phyloP scores from a whole-genome alignment of 441 rosid species.

The Aquilaria agallochum region DNA sequence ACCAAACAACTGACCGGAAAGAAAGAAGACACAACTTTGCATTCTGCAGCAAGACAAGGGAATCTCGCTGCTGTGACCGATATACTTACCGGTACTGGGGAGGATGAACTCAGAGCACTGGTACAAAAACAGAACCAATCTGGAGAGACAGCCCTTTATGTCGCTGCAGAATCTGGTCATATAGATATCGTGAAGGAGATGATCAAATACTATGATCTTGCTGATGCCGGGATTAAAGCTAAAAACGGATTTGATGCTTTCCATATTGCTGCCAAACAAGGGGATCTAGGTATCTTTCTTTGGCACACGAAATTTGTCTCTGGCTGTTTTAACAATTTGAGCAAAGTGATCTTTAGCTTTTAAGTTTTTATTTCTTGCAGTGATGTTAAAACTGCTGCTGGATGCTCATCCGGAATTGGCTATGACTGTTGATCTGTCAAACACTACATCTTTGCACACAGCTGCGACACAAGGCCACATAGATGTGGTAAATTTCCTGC shows the following conservation, averaged over 20 bases:
- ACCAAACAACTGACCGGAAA: slow-evolving; percentile 79
- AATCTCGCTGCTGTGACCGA: slow-evolving; percentile 43
- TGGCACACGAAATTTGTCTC: background rate
- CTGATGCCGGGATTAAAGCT: slow-evolving; percentile 75
- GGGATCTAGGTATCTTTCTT: slow-evolving; percentile 56
- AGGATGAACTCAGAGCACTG: slow-evolving; percentile 38
- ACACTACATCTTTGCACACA: slow-evolving; percentile 81
- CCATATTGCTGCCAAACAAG: slow-evolving; percentile 96
- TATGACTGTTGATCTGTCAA: slow-evolving; percentile 79
- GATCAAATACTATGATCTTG: slow-evolving; percentile 70
- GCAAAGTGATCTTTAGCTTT: background rate
- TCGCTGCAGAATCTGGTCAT: slow-evolving; percentile 76
- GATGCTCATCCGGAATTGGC: slow-evolving; percentile 78
- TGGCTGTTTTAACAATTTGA: background rate
- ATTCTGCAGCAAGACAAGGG: slow-evolving; percentile 73
- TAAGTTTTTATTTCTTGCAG: slow-evolving; percentile 31
- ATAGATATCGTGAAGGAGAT: slow-evolving; percentile 70
- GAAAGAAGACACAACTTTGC: slow-evolving; percentile 70
- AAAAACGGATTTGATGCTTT: slow-evolving; percentile 94
- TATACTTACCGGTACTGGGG: slow-evolving; percentile 33
- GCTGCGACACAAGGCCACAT: slow-evolving; percentile 89
- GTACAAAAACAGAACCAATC: slow-evolving; percentile 75
- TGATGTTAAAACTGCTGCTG: slow-evolving; percentile 54
- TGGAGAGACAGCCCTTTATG: slow-evolving; percentile 88
- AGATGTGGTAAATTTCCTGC: slow-evolving; percentile 53